Percentiles rank a stretch among this genome's conserved stretches.
These are phyloP conservation scores for Candida argentea DNA, from an alignment of 805 yeast species.

Conservation along the genomic window DNA sequence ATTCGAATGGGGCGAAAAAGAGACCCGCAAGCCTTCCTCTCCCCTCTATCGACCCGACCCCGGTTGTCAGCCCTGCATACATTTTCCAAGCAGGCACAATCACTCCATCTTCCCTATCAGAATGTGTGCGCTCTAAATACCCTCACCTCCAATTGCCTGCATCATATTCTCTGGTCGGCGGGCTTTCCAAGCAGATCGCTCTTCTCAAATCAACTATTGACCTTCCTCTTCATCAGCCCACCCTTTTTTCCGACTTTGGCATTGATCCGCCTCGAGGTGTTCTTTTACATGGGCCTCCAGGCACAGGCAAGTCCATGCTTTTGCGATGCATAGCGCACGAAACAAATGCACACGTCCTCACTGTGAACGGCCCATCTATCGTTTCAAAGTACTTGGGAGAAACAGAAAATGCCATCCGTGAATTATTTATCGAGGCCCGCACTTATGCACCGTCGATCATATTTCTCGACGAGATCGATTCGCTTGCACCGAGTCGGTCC, in stretches of 20 bases:
- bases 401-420: conserved; percentile 79
- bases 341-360: conserved; percentile 70
- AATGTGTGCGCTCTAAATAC: conserved; percentile 21
- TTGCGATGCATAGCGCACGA: conserved; percentile 74
- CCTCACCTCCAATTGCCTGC: conserved; percentile 34
- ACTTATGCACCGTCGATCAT: conserved; percentile 81
- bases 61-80: conserved; percentile 36
- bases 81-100: conserved; percentile 24
- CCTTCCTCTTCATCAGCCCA: conserved; percentile 72
- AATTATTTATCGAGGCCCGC: conserved; percentile 74
- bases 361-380: conserved; percentile 84
- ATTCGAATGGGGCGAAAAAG: conserved; percentile 20
- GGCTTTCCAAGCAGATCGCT: conserved; percentile 54
- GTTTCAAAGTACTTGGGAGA: conserved; percentile 92
- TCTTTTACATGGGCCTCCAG: conserved; percentile 92
- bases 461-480: conserved; percentile 89
- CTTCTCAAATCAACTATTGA: conserved; percentile 58
- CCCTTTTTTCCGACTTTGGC: conserved; percentile 72
- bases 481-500: conserved; percentile 76
- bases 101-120: not conserved
- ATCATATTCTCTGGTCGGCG: conserved; percentile 61
- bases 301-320: conserved; percentile 92
- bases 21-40: too few species aligned
- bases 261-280: conserved; percentile 90
- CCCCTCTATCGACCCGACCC: too few species aligned